phyloP scores from a whole-genome alignment of 352 stramenopile genomes.

The Phytophthora crassamura region DNA sequence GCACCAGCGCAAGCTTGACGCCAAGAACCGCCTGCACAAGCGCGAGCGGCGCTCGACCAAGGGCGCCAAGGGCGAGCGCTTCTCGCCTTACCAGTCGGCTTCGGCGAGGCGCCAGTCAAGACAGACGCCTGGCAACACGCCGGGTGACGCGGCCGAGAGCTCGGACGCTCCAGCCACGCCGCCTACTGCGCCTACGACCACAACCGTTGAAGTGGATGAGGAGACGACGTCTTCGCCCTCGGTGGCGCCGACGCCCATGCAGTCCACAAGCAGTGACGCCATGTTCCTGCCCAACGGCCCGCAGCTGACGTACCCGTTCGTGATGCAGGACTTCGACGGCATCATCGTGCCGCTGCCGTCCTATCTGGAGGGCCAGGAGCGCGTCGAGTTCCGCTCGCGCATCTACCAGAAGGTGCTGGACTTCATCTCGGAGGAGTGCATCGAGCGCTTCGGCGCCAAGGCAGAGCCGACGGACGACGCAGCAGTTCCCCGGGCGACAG shows the following conservation, averaged over 20 bases:
- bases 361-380: conserved; percentile 74
- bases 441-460: conserved; percentile 54
- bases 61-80: conserved; percentile 17
- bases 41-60: conserved; percentile 51
- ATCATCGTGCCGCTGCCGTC: conserved; percentile 83
- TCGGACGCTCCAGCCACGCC: background rate
- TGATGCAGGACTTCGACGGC: conserved; percentile 81
- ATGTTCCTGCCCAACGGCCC: conserved; percentile 56
- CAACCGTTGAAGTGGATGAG: conserved; percentile 3
- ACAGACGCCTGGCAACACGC: conserved; percentile 1
- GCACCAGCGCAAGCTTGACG: conserved; percentile 89
- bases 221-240: conserved; percentile 9
- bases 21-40: conserved; percentile 79
- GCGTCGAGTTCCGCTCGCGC: conserved; percentile 75
- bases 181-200: background rate
- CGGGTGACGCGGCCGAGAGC: conserved; percentile 8
- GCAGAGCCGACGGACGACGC: conserved; percentile 5
- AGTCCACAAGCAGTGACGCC: conserved; percentile 30
- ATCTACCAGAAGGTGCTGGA: conserved; percentile 87
- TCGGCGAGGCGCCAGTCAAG: conserved; percentile 5
- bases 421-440: conserved; percentile 86
- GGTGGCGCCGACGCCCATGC: background rate
- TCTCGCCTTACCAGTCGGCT: conserved; percentile 33
- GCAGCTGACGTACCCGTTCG: conserved; percentile 58
- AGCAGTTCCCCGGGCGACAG: background rate